These are phyloP conservation scores for Debaryomyces castellii DNA, from an alignment of 805 yeast species.

Conservation along the genomic window DNA sequence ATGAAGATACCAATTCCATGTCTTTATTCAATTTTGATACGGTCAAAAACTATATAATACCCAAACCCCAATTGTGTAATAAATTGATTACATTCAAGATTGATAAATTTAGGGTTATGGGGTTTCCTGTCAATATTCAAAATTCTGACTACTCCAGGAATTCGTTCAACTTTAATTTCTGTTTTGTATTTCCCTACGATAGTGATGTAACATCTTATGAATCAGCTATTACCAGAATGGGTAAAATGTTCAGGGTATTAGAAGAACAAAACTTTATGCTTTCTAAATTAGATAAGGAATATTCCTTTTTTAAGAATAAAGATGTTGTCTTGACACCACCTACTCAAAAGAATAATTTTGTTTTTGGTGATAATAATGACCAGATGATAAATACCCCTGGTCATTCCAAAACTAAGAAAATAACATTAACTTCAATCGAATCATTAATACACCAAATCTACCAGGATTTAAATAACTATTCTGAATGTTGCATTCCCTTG, in stretches of 20 bases:
- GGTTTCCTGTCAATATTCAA: conserved; percentile 84
- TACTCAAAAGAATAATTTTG: conserved; percentile 7
- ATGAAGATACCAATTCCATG: conserved; percentile 16
- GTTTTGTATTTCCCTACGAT: conserved; percentile 83
- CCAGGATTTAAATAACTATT: conserved; percentile 91
- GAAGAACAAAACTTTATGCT: conserved; percentile 85
- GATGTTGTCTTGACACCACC: conserved; percentile 7
- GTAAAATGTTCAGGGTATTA: conserved; percentile 82
- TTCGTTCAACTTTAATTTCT: conserved; percentile 88
- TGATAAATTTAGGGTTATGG: conserved; percentile 69
- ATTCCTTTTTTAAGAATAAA: conserved; percentile 37
- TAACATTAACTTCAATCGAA: conserved; percentile 50
- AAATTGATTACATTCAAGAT: conserved; percentile 72
- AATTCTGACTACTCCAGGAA: conserved; percentile 81
- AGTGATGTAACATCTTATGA: conserved; percentile 85
- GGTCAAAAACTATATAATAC: conserved; percentile 87
- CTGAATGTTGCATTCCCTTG: conserved; percentile 93
- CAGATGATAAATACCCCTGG: conserved; percentile 28
- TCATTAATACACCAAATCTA: conserved; percentile 84
- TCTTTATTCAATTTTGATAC: conserved; percentile 73
- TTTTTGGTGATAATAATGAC: conserved; percentile 10
- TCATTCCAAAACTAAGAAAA: conserved; percentile 30
- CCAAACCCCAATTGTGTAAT: conserved; percentile 89
- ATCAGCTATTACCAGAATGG: conserved; percentile 77
- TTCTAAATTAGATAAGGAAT: conserved; percentile 48